These are phyloP conservation scores for Arabidopsis hybrid DNA, from an alignment of 441 rosid genomes.

Conservation along the genomic window DNA sequence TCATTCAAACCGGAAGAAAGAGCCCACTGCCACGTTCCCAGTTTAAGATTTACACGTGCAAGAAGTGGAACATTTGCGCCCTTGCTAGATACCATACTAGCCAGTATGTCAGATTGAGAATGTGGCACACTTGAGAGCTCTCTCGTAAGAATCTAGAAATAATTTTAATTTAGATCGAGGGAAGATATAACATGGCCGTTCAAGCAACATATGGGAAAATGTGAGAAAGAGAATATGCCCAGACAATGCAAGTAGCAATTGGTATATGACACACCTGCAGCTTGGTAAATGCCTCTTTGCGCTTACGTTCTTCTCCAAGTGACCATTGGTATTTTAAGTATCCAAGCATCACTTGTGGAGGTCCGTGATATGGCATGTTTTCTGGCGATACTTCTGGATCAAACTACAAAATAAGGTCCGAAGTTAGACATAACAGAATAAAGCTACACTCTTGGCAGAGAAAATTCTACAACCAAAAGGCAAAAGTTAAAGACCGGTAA, in stretches of 20 bases:
- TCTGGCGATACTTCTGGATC: slow-evolving; percentile 96
- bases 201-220: slow-evolving; percentile 36
- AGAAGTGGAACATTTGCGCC: slow-evolving; percentile 72
- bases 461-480: slow-evolving; percentile 23
- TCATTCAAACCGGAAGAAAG: slow-evolving; percentile 95
- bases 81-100: slow-evolving; percentile 58
- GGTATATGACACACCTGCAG: slow-evolving; percentile 68
- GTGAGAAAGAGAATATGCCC: slow-evolving; percentile 22
- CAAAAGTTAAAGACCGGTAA: slow-evolving; percentile 58
- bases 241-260: slow-evolving; percentile 20
- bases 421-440: slow-evolving; percentile 36
- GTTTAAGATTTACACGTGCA: slow-evolving; percentile 90
- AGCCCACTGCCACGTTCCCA: slow-evolving; percentile 95
- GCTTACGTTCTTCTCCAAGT: slow-evolving; percentile 96
- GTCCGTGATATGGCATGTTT: slow-evolving; percentile 80
- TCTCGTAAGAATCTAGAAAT: slow-evolving; percentile 70
- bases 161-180: slow-evolving; percentile 36
- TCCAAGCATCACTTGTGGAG: slow-evolving; percentile 98
- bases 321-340: slow-evolving; percentile 99
- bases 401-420: slow-evolving; percentile 59
- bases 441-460: slow-evolving; percentile 27
- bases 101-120: slow-evolving; percentile 61
- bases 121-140: slow-evolving; percentile 76
- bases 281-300: slow-evolving; percentile 92
- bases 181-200: slow-evolving; percentile 37